Base-by-base conservation (phyloP, 768 basidiomycete species). In the Leccinellum albellum region DNA sequence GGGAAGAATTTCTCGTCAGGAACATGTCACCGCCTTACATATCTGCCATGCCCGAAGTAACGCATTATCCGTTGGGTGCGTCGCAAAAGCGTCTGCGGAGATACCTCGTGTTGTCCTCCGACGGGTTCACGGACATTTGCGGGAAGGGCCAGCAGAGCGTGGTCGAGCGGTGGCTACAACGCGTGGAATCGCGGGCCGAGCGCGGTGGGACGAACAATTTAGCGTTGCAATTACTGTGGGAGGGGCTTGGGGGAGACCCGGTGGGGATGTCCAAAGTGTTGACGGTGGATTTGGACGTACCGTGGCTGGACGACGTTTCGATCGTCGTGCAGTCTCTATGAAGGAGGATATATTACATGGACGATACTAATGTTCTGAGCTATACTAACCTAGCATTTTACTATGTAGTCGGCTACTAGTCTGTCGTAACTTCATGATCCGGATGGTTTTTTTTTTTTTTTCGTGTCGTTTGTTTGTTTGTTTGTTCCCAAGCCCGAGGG, bases 241-340 rank as follows among this genome's bases (percentile, higher is more conserved):
- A 79, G 5, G 80, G 79, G 1, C 73, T 88, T 10, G 85, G 85
- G 51, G 83, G 86, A 24, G 82, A 86, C 57, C 59, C 73, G 26
- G 75, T 72, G 57, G 71, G 74, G 35, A 82, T 86, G 42, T 86
- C 85, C 35, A 77, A 77, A 56, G 79, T 81, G 55, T 68, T 87
- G 71, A 86, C 84, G 32, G 69, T 87, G 64, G 83, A 88, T 63
- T 79, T 85, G 80, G 82, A 84, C 55, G 73, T 73, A 42, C 78
- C 82, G 17, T 88, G 86, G 85, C 76, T 88, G 58, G 86, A 88
- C 59, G 86, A 88, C 67, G 82, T 86, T 9, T 76, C 84, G 9
- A 80, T 88, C 56, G 76, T 87, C 55, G 85, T 87, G 54, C 83
- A 84, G 58, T 80, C 78, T 42, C 68, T 86, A 33, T 85, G 63